These are phyloP conservation scores for Fusarium vanettenii DNA, from an alignment of 2,329 filamentous ascomycete genomes.

Conservation along the genomic window DNA sequence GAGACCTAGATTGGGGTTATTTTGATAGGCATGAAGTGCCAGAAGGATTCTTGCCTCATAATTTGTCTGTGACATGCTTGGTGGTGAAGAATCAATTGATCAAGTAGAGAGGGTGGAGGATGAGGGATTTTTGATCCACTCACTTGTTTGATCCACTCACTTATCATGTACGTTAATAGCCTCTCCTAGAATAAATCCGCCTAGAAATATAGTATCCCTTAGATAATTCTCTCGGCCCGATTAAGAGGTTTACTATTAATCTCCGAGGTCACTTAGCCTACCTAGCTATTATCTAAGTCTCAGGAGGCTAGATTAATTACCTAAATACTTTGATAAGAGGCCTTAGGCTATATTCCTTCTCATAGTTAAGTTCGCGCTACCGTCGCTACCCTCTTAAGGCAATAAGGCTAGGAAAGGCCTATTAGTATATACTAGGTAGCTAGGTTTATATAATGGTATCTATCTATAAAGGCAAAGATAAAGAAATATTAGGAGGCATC, in stretches of 20 bases:
- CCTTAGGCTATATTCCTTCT: conserved; percentile 14
- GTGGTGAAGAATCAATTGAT: no score
- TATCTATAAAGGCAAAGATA: conserved; percentile 3
- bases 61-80: no score
- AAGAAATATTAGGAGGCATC: conserved; percentile 1
- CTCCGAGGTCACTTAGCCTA: background rate
- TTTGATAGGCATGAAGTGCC: no score
- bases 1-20: no score
- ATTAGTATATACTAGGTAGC: background rate
- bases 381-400: background rate
- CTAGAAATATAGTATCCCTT: no score
- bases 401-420: background rate
- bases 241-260: background rate
- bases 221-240: background rate
- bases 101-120: no score
- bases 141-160: no score
- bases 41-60: no score
- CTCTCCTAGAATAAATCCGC: background rate
- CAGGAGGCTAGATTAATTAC: conserved; percentile 2
- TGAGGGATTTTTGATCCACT: no score
- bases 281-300: conserved; percentile 2
- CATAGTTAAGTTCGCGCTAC: conserved; percentile 9
- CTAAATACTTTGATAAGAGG: conserved; percentile 4
- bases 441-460: background rate
- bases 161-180: no score